A percentile compares a stretch with the other conserved stretches of the same genome.
These are phyloP conservation scores for Rhodotorula sp. DNA, from an alignment of 1,284 basidiomycete species.

Conservation along the genomic window DNA sequence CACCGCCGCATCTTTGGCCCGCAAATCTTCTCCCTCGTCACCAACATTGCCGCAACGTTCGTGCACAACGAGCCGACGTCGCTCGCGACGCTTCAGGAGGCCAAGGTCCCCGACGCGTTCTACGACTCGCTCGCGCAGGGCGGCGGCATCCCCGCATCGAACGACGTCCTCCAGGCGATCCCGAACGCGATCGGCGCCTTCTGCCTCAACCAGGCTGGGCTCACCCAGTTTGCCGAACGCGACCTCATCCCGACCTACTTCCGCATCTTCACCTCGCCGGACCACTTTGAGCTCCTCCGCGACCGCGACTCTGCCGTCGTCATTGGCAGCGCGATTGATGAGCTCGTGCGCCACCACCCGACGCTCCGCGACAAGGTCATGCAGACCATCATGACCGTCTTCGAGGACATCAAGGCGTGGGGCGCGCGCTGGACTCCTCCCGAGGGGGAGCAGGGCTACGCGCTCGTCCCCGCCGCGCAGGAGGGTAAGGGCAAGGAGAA, in stretches of 20 bases:
- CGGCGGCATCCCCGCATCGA: conserved; percentile 70
- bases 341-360: conserved; percentile 95
- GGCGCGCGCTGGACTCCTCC: conserved; percentile 62
- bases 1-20: conserved; percentile 81
- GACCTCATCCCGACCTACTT: conserved; percentile 82
- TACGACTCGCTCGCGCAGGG: conserved; percentile 73
- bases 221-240: conserved; percentile 74
- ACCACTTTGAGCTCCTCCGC: conserved; percentile 79
- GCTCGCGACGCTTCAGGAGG: conserved; percentile 87
- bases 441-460: conserved; percentile 62
- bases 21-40: conserved; percentile 79
- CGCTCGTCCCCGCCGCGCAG: conserved; percentile 49
- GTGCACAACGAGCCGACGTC: conserved; percentile 99
- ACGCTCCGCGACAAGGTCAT: conserved; percentile 77
- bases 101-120: conserved; percentile 83
- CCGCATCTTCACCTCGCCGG: conserved; percentile 79
- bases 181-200: conserved; percentile 96
- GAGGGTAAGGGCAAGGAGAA: conserved; percentile 14
- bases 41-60: conserved; percentile 97
- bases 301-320: conserved; percentile 91
- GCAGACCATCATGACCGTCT: conserved; percentile 67
- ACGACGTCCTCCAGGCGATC: conserved; percentile 81
- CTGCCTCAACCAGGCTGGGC: conserved; percentile 88
- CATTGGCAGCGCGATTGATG: conserved; percentile 87
- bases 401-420: conserved; percentile 71